A percentile compares a stretch with the other conserved stretches of the same genome.
These are phyloP conservation scores for Oryza brachyantha DNA, from an alignment of 176 grass and related monocot genomes.

Conservation along the genomic window DNA sequence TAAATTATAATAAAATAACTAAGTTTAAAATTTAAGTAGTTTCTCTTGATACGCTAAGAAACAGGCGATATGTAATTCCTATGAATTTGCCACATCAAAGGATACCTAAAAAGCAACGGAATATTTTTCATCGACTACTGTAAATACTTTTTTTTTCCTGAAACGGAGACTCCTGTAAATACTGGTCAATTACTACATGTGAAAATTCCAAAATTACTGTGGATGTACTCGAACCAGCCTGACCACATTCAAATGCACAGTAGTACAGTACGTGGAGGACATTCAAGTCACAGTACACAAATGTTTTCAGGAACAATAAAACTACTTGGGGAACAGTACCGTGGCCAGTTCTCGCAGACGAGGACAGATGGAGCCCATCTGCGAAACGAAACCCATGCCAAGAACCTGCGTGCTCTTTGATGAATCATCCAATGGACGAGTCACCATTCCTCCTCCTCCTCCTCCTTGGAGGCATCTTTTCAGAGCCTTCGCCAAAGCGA, in stretches of 20 bases:
- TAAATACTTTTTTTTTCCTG: too few relatives aligned
- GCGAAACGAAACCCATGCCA: neutral
- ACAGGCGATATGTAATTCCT: too few relatives aligned
- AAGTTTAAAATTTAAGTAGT: too few relatives aligned
- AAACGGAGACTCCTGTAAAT: too few relatives aligned
- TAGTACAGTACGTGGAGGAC: neutral
- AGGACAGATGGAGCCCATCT: neutral
- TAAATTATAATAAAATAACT: too few relatives aligned
- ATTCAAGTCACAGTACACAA: neutral
- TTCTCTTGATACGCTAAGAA: too few relatives aligned
- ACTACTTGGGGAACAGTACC: neutral
- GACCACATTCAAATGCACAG: neutral
- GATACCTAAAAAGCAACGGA: too few relatives aligned
- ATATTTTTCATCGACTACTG: too few relatives aligned
- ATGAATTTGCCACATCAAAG: too few relatives aligned
- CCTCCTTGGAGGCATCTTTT: neutral
- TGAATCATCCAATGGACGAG: neutral
- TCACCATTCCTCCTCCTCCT: neutral
- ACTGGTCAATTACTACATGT: too few relatives aligned
- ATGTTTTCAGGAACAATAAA: neutral
- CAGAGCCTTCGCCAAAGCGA: too few relatives aligned
- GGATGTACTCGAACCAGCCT: neutral
- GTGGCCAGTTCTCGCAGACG: neutral
- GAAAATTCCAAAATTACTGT: neutral
- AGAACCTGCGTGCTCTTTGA: conserved; percentile 3